Base-by-base conservation (phyloP, 2,329 filamentous ascomycete genomes). In the Calonectria ilicicola region DNA sequence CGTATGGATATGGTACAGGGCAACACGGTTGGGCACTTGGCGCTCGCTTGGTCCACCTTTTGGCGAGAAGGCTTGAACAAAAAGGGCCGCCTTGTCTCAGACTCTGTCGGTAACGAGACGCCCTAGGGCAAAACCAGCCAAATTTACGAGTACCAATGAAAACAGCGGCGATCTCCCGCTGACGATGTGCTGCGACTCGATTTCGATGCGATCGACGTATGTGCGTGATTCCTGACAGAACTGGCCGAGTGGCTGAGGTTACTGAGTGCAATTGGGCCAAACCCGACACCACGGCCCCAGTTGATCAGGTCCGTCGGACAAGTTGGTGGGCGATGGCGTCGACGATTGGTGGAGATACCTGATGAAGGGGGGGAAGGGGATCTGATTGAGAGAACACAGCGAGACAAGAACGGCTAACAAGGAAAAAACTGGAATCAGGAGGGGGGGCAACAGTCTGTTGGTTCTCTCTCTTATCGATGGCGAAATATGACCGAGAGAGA, bases 141-240 rank as follows among this genome's bases (percentile, higher is more conserved):
- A 67, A 62, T 42, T 44, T 40, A 63, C 53, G 64, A 29, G 56
- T 47, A n/a, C 46, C 46, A 67, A 58, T 58, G 17, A 63, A 51
- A 72, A 64, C 72, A 69, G 69, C 53, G 76, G 72, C 76, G 76
- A 78, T 78, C 76, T 78, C 76, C 76, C 76, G 76, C 72, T 76
- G 73, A 74, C 73, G 74, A 77, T 70, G 69, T 58, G 63, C 40
- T 69, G 58, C 72, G 63, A 75, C 56, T 62, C 72, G 75, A 75
- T 77, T 71, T 63, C 72, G 71, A 74, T 74, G 69, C 65, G 74
- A 77, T 77, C 66, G 66, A 58, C 64, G 56, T 68, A 72, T 70
- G 70, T 74, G 66, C 38, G 72, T 71, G 51, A 73, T 71, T 71
- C 42, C 60, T 69, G 60, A 49, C 51, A 71, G 72, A 10, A 47